phyloP scores from a whole-genome alignment of 108 stramenopile species.

The Fragilaria crotonensis region DNA sequence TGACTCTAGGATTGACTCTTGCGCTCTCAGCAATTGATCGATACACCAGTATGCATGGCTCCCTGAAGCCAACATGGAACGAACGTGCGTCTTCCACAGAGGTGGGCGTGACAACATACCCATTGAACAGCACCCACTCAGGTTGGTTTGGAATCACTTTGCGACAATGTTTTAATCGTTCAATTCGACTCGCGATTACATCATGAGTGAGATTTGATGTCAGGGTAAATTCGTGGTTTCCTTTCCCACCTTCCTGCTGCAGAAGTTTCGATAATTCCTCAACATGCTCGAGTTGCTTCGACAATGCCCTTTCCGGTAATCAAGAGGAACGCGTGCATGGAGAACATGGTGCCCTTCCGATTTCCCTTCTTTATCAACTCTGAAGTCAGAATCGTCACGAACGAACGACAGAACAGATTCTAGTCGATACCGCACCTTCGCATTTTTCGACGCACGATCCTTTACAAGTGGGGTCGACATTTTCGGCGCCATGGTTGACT shows the following conservation, averaged over 20 bases:
- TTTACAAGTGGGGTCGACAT: conserved; percentile 11
- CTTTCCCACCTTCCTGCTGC: not conserved
- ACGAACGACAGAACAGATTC: conserved; percentile 58
- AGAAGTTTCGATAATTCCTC: not conserved
- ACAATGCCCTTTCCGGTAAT: conserved; percentile 29
- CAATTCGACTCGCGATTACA: not conserved
- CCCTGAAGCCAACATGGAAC: conserved; percentile 64
- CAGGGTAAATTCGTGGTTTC: conserved; percentile 2
- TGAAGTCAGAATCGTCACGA: conserved; percentile 12
- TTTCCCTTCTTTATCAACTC: no score
- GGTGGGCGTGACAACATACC: conserved; percentile 53
- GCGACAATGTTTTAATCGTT: not conserved
- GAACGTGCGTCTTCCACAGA: conserved; percentile 65
- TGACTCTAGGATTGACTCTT: not conserved
- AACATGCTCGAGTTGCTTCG: conserved; percentile 17
- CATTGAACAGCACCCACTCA: conserved; percentile 78
- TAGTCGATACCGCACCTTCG: conserved; percentile 46
- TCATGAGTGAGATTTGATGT: not conserved
- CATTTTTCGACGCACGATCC: conserved; percentile 1
- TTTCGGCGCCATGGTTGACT: conserved; percentile 31
- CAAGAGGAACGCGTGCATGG: conserved; percentile 42
- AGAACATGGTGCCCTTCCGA: conserved; percentile 80
- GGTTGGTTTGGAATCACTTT: not conserved
- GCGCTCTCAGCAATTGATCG: conserved; percentile 15
- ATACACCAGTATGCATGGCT: conserved; percentile 63